Conservation (phyloP, 805 yeast species). For the Suhomyces canberraensis region DNA sequence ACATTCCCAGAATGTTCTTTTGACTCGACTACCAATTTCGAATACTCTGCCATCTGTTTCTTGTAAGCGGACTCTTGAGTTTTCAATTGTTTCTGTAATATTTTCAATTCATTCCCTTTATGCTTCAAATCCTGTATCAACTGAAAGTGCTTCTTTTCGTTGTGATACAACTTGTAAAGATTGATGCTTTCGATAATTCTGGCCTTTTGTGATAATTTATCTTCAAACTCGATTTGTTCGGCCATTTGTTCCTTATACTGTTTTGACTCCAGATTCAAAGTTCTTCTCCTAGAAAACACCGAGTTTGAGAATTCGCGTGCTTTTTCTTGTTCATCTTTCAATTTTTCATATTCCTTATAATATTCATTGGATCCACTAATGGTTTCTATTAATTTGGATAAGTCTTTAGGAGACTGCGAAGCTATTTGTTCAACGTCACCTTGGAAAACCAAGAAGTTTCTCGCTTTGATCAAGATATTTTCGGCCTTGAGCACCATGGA, state of each 20-base stretch:
- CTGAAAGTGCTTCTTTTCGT: slow-evolving; percentile 42
- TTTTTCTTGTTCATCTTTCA: slow-evolving; percentile 61
- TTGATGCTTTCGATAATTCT: slow-evolving; percentile 47
- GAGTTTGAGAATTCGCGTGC: slow-evolving; percentile 63
- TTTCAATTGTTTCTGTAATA: slow-evolving; percentile 25
- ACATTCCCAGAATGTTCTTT: slow-evolving; percentile 40
- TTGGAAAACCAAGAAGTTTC: slow-evolving; percentile 91
- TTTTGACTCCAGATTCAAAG: slow-evolving; percentile 67
- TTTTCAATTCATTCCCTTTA: slow-evolving; percentile 37
- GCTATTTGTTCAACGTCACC: slow-evolving; percentile 96
- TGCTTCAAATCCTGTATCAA: slow-evolving; percentile 29
- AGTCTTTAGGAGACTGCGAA: slow-evolving; percentile 73
- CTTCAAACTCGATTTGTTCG: slow-evolving; percentile 67
- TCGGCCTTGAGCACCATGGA: slow-evolving; percentile 64
- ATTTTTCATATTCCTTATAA: slow-evolving; percentile 60
- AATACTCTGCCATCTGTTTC: slow-evolving; percentile 35
- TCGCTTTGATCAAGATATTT: slow-evolving; percentile 81
- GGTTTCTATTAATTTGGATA: slow-evolving; percentile 72
- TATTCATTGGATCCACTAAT: slow-evolving; percentile 78
- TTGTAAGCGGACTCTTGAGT: slow-evolving; percentile 26
- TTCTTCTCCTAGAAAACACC: slow-evolving; percentile 65
- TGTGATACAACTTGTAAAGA: slow-evolving; percentile 64
- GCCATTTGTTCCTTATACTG: slow-evolving; percentile 73
- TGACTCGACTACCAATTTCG: slow-evolving; percentile 44
- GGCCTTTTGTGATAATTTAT: slow-evolving; percentile 48